Base-by-base conservation (phyloP, 768 basidiomycete genomes). In the Sporobolomyces pararoseus region DNA sequence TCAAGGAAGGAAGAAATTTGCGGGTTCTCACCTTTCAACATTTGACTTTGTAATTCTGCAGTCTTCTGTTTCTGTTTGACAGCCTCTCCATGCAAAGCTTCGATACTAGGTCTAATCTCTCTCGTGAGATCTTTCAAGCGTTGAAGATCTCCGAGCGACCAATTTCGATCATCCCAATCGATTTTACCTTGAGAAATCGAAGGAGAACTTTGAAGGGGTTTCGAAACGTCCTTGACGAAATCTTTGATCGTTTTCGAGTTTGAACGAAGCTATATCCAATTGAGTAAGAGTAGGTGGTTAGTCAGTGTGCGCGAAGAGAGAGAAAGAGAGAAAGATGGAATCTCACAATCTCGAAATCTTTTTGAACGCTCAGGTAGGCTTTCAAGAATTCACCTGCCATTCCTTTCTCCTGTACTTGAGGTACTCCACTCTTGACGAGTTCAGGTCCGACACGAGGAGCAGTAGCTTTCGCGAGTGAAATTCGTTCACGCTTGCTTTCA, bases 341-440 rank as follows among this genome's bases (percentile, higher is more conserved):
- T 34, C 72, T 42, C 51, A 76, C 74, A 1, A 66, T 31, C n/a
- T 70, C 70, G 2, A 76, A 55, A 57, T 75, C 74, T 39, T 54
- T 58, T 39, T 71, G 65, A 35, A 74, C 49, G 4, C 66, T 29
- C 2, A 72, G 44, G 50, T 72, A 76, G 0, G 74, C 72, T 49
- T 70, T 72, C 16, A 75, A 23, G 65, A 75, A 76, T 62, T 76
- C 74, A 19, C 76, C 76, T 0, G 76, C 68, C 64, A 76, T 69
- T 3, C 76, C 76, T 21, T 54, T 72, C 63, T 75, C 74, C 32
- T 68, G n/a, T 27, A 76, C 75, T 7, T n/a, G 35, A 17, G 65
- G 61, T 3, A 23, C n/a, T 0, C 39, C 1, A 6, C 62, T 58
- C 4, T 29, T 46, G 37, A 60, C 34, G 34, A 74, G 66, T 49